Evolutionary conservation across 352 stramenopile genomes (phyloP), one percentile per base, ranked within the genome.

Genomic region (Globisporangium apiculatum): DNA sequence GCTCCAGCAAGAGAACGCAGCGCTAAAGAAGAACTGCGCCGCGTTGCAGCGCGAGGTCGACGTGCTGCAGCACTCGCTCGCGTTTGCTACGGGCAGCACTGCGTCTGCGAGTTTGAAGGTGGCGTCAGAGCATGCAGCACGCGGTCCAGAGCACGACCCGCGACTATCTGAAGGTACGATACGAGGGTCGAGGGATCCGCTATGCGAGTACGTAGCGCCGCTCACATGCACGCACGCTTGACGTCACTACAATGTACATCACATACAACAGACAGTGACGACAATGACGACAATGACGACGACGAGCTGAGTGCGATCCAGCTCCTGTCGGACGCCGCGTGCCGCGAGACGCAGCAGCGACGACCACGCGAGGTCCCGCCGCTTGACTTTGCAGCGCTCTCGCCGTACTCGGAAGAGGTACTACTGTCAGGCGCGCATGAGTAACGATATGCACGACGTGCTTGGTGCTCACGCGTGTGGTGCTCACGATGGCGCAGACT

Each of bases 351-450:
- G 41, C 11, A 49, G 7, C 46, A 12, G 17, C 64, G 61, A 56
- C 64, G 61, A 56, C 74, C 72, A 14, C 54, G 51, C 18, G 58
- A 43, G 6, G 67, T 91, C 45, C 78, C 80, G 1, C 64, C 58
- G 43, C 69, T 91, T 47, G 73, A 77, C 55, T 80, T 91, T 57
- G 55, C 55, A 17, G 58, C 60, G 1, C 61, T 91, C 8, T 75
- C 74, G 51, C 64, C 64, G 2, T 91, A 86, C 52, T 70, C 67
- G 18, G 79, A 89, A 52, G 75, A 83, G 56, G 79, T 83, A 56
- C 24, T 31, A 31, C 24, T 31, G 24, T 3, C 24, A 31, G 2
- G 24, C 24, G 24, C 1, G 24, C 24, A 31, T 31, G 24, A 31
- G 24, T 31, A 3, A 18, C 12, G 14, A n/a, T 17, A 15, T 36